Evolutionary conservation across 2,329 filamentous ascomycete species (phyloP).

Genomic region (Nothophaeocryptopus gaeumannii): DNA sequence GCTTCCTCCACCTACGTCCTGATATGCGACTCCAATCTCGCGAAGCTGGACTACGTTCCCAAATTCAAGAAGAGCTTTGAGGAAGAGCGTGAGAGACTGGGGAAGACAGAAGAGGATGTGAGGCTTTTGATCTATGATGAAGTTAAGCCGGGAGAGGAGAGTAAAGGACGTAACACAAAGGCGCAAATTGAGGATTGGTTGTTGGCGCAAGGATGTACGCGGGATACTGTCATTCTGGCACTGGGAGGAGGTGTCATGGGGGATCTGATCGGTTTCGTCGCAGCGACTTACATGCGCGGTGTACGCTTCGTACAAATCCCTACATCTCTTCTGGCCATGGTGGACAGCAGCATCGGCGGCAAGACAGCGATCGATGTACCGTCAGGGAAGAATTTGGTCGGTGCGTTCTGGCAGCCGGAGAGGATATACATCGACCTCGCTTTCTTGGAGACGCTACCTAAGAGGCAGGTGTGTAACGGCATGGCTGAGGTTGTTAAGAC

Average conservation of each 20-base stretch:
- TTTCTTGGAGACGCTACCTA: slow-evolving; percentile 86
- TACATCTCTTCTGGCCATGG: slow-evolving; percentile 92
- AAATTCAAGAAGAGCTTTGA: slow-evolving; percentile 68
- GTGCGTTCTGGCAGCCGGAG: slow-evolving; percentile 93
- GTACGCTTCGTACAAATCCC: slow-evolving; percentile 95
- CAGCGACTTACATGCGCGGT: slow-evolving; percentile 97
- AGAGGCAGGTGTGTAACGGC: slow-evolving; percentile 93
- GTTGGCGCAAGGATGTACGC: slow-evolving; percentile 83
- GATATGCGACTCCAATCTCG: slow-evolving; percentile 93
- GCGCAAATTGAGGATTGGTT: slow-evolving; percentile 98
- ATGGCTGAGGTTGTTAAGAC: slow-evolving; percentile 91
- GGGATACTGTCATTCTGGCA: slow-evolving; percentile 92
- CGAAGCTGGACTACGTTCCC: slow-evolving; percentile 70
- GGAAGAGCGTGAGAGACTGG: slow-evolving; percentile 36
- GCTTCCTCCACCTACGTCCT: slow-evolving; percentile 90
- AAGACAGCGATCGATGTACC: slow-evolving; percentile 98
- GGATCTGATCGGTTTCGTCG: slow-evolving; percentile 96
- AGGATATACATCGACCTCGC: slow-evolving; percentile 91
- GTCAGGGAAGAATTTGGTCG: slow-evolving; percentile 91
- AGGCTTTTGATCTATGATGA: slow-evolving; percentile 83
- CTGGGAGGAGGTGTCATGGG: slow-evolving; percentile 95
- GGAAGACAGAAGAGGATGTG: slow-evolving; percentile 45
- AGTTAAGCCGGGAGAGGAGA: slow-evolving; percentile 87
- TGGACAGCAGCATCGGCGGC: slow-evolving; percentile 95
- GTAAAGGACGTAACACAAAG: slow-evolving; percentile 90